Conservation (phyloP, 192 early-diverging fungal genomes). For the Backusella westeae region DNA sequence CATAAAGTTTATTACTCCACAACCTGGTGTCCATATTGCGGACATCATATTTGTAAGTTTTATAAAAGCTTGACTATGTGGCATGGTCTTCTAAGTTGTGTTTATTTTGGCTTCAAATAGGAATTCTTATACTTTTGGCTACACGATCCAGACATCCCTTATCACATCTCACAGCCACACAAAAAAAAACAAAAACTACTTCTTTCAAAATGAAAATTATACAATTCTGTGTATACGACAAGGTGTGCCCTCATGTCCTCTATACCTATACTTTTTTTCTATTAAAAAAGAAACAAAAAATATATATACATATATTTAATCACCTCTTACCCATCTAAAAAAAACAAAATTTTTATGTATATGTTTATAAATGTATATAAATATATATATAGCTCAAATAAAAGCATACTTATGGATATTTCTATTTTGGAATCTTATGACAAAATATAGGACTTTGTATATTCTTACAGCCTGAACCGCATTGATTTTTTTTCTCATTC, state of each 20-base stretch:
- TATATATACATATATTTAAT: not conserved
- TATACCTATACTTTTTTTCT: not conserved
- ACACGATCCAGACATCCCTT: not conserved
- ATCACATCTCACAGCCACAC: not conserved
- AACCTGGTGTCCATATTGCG: not conserved
- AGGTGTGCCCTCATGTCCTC: not conserved
- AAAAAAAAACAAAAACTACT: not conserved
- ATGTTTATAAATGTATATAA: not conserved
- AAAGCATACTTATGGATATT: not conserved
- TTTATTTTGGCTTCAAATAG: not conserved
- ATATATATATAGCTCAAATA: not conserved
- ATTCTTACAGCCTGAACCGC: slow-evolving; percentile 1
- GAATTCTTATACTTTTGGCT: not conserved
- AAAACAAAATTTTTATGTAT: not conserved
- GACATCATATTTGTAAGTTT: not conserved
- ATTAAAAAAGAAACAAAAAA: not conserved
- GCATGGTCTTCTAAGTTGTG: not conserved
- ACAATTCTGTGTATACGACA: not conserved
- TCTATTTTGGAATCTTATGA: slow-evolving; percentile 5
- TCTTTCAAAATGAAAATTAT: not conserved
- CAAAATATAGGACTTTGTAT: slow-evolving; percentile 5
- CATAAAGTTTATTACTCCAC: not conserved
- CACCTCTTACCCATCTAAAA: not conserved
- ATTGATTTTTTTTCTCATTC: not conserved
- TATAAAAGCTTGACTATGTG: not conserved